Base-by-base conservation (phyloP, 1,284 basidiomycete genomes). In the Leccinum olivaceoglutinosum region DNA sequence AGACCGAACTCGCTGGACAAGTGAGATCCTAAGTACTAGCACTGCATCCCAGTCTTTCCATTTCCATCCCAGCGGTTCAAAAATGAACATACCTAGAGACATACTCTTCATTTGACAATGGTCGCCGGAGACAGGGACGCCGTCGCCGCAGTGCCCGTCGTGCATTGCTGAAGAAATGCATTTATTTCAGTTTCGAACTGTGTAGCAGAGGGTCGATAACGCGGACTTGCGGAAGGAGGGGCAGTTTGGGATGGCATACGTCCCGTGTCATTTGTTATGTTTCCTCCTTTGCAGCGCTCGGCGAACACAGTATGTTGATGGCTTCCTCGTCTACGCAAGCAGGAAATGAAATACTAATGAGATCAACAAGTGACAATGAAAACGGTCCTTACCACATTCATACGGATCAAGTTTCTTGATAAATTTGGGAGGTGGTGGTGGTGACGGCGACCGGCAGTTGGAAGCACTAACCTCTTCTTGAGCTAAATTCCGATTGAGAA, bases 241-340 rank as follows among this genome's bases (percentile, higher is more conserved):
- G 29, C 0, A 3, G 5, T 4, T 59, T 25, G 25, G 12, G 59
- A 10, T 1, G 11, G 60, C 64, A 59, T 12, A 46, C n/a, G n/a
- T 32, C 4, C 5, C 10, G 3, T 18, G 1, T 32, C 32, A 25
- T 25, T 25, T 25, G 25, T 34, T 59, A 61, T 5, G 8, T 21
- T 18, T 65, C 64, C 25, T 66, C 69, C 36, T 51, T 46, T 2
- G 56, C 21, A 2, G 46, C 36, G 7, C 59, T 38, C 14, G 64
- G 60, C 5, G 64, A 63, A 14, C 53, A 70, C 25, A 73, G 63
- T 4, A 64, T 9, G 1, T 41, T 61, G 9, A 67, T 18, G 11
- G 72, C 71, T 2, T 71, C 73, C 39, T 75, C 73, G 5, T 73
- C 72, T 76, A n/a, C 10, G 11, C 6, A 58, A 18, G 2, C 14